Conservation (phyloP, 768 basidiomycete species). For the Omphalotus guepiniiformis region DNA sequence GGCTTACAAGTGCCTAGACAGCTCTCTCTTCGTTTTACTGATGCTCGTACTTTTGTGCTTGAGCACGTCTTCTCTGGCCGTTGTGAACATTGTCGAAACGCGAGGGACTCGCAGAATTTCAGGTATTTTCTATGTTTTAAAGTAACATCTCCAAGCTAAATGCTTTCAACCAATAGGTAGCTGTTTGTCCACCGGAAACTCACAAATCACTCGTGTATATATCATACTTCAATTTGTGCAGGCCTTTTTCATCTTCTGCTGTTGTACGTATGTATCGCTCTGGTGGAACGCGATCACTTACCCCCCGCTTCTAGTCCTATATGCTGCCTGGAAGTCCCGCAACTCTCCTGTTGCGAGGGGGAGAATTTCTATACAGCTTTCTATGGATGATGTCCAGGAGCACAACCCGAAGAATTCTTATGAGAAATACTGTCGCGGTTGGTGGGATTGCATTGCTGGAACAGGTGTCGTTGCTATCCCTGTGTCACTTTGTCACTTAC, state of each 20-base stretch:
- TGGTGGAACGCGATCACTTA: conserved; percentile 6
- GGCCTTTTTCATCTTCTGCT: conserved; percentile 54
- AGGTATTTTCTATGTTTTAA: conserved; percentile 27
- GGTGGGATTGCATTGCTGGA: conserved; percentile 54
- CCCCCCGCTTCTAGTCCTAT: conserved; percentile 36
- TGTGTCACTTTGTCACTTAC: background rate
- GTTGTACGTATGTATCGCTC: conserved; percentile 40
- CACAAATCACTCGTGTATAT: conserved; percentile 34
- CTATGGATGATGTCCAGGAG: conserved; percentile 36
- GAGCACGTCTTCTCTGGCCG: conserved; percentile 36
- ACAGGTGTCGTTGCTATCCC: conserved; percentile 4
- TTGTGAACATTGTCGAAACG: conserved; percentile 36
- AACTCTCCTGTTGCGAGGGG: conserved; percentile 48
- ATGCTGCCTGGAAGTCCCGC: conserved; percentile 51
- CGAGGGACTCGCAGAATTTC: conserved; percentile 40
- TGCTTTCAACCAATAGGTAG: conserved; percentile 33
- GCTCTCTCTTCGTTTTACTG: conserved; percentile 48
- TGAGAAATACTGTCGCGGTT: conserved; percentile 33
- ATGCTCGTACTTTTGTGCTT: conserved; percentile 38
- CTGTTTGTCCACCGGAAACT: conserved; percentile 36
- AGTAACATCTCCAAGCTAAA: conserved; percentile 3
- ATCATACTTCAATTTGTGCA: conserved; percentile 48
- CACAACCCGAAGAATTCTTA: conserved; percentile 18
- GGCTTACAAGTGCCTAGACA: conserved; percentile 60
- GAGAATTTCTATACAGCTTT: conserved; percentile 48